phyloP scores from a whole-genome alignment of 352 stramenopile genomes.

The Blastocystis sp. region DNA sequence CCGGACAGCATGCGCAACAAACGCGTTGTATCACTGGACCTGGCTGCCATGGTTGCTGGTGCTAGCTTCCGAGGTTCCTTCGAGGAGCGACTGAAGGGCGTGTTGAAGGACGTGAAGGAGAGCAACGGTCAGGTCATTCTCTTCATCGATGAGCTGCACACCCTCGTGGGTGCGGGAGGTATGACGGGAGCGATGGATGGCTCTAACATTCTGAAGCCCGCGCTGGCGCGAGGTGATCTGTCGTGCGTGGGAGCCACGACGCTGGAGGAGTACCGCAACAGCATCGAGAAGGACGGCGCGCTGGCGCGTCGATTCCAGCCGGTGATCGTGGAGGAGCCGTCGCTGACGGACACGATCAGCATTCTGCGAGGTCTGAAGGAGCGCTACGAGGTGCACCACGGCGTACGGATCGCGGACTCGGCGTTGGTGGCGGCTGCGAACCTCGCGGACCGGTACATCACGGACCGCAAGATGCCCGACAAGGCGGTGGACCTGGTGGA shows the following conservation, averaged over 20 bases:
- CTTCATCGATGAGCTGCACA: constrained; percentile 89
- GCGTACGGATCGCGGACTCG: constrained; percentile 82
- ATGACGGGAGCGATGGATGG: constrained; percentile 77
- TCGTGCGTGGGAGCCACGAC: constrained; percentile 82
- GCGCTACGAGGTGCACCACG: constrained; percentile 89
- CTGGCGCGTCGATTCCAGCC: constrained; percentile 88
- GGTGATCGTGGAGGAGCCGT: constrained; percentile 84
- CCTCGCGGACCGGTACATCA: constrained; percentile 81
- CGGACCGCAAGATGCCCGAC: constrained; percentile 83
- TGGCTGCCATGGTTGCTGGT: constrained; percentile 83
- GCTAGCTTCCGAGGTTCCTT: constrained; percentile 88
- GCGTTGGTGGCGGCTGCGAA: constrained; percentile 82
- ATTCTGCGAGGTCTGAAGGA: constrained; percentile 88
- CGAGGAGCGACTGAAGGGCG: constrained; percentile 86
- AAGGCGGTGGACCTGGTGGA: constrained; percentile 90
- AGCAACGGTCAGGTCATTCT: constrained; percentile 82
- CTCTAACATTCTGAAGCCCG: constrained; percentile 81
- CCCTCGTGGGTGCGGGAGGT: constrained; percentile 74
- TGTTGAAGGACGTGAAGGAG: constrained; percentile 84
- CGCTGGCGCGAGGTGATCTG: constrained; percentile 71
- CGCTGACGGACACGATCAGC: constrained; percentile 82
- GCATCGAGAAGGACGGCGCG: constrained; percentile 91
- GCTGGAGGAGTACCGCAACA: constrained; percentile 76
- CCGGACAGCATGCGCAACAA: constrained; percentile 83
- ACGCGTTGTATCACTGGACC: constrained; percentile 82